phyloP scores from a whole-genome alignment of 495 filamentous ascomycete genomes.

The Achaetomiella virescens region DNA sequence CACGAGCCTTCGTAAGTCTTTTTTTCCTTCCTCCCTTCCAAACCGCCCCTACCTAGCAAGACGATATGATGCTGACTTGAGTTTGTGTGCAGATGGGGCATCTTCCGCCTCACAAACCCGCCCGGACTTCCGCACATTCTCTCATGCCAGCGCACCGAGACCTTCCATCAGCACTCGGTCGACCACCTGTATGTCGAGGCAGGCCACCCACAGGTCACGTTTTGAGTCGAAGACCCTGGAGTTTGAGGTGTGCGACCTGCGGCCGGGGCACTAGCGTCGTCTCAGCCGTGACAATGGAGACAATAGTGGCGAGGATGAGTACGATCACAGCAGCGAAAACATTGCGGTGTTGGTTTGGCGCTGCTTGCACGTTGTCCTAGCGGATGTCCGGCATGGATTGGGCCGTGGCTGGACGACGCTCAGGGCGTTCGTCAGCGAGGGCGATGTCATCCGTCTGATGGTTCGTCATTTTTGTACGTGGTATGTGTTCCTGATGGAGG shows the following conservation, averaged over 20 bases:
- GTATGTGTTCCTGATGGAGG: background rate
- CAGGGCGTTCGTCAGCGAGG: background rate
- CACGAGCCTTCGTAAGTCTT: slow-evolving; percentile 62
- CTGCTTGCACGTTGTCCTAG: background rate
- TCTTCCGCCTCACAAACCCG: slow-evolving; percentile 88
- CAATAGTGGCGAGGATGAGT: background rate
- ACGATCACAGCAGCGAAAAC: background rate
- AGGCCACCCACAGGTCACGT: slow-evolving; percentile 75
- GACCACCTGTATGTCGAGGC: slow-evolving; percentile 80
- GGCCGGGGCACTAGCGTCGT: slow-evolving; percentile 5
- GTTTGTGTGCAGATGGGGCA: slow-evolving; percentile 59
- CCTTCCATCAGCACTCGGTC: slow-evolving; percentile 68
- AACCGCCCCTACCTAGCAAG: background rate
- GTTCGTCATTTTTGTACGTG: background rate
- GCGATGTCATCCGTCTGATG: too few species aligned
- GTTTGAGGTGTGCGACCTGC: slow-evolving; percentile 25
- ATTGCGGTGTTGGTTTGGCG: background rate
- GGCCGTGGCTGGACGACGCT: background rate
- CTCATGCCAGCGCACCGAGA: slow-evolving; percentile 62
- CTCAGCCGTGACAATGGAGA: too few species aligned
- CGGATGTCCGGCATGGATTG: background rate
- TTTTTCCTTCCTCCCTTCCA: background rate
- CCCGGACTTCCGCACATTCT: slow-evolving; percentile 78
- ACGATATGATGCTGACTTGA: background rate
- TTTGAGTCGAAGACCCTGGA: slow-evolving; percentile 43